A percentile compares a stretch with the other conserved stretches of the same genome.
These are phyloP conservation scores for Phyllosticta paracitricarpa DNA, from an alignment of 2,329 filamentous ascomycete species.

Conservation along the genomic window DNA sequence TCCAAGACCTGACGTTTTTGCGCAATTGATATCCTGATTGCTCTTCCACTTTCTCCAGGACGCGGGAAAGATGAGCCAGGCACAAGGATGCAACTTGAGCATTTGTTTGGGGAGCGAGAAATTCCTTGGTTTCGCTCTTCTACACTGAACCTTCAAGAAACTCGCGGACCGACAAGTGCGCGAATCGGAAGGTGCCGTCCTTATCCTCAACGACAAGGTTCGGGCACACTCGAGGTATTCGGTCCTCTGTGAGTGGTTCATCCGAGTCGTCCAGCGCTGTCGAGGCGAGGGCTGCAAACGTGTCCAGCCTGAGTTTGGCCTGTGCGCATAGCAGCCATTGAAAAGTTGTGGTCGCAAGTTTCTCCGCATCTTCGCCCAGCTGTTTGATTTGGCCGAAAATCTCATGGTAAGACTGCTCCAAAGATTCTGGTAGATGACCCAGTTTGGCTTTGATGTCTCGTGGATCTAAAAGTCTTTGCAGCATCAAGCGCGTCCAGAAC, in stretches of 20 bases:
- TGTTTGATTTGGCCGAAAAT: not conserved
- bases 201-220: not conserved
- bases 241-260: no score
- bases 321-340: not conserved
- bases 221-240: not conserved
- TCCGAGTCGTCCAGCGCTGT: not conserved
- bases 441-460: no score
- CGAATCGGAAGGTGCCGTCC: not conserved
- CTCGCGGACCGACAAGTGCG: not conserved
- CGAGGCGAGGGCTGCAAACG: not conserved
- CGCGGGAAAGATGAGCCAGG: not conserved
- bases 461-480: no score
- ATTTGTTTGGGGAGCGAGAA: not conserved
- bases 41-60: no score
- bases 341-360: not conserved
- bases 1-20: no score
- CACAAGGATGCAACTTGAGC: not conserved
- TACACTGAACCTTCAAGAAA: not conserved
- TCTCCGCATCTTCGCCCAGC: not conserved
- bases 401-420: not conserved
- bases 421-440: not conserved
- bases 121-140: not conserved
- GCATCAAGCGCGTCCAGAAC: not conserved
- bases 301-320: not conserved
- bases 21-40: not conserved